phyloP scores from a whole-genome alignment of 164 flowering plant species.

The Aristolochia contorta region DNA sequence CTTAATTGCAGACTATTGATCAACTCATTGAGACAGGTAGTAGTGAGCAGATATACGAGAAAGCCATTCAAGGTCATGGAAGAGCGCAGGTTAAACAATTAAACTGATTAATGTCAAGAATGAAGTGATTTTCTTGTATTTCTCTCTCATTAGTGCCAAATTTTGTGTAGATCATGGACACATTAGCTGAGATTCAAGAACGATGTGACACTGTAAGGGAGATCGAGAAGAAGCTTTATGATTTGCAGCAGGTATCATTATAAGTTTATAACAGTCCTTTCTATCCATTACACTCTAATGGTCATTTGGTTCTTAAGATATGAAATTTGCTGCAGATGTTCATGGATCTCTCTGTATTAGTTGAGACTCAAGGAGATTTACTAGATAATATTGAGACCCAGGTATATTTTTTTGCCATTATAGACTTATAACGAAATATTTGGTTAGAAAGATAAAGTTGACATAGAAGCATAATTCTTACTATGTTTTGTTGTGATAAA shows the following conservation, averaged over 20 bases:
- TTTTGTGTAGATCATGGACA: slow-evolving; percentile 10
- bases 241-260: slow-evolving; percentile 13
- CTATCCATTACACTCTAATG: neutral
- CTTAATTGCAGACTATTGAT: slow-evolving; percentile 66
- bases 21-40: slow-evolving; percentile 73
- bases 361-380: slow-evolving; percentile 12
- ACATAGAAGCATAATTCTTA: too few relatives aligned
- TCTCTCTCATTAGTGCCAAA: neutral
- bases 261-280: neutral
- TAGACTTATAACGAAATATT: too few relatives aligned
- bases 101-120: neutral
- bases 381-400: slow-evolving; percentile 10
- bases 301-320: neutral
- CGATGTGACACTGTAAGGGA: slow-evolving; percentile 10
- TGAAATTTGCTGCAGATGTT: slow-evolving; percentile 2
- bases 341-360: slow-evolving; percentile 11
- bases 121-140: neutral
- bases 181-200: slow-evolving; percentile 13
- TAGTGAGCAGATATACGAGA: slow-evolving; percentile 75
- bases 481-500: too few relatives aligned
- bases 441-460: too few relatives aligned
- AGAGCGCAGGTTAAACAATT: slow-evolving; percentile 49
- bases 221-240: slow-evolving; percentile 10
- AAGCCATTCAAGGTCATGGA: slow-evolving; percentile 77
- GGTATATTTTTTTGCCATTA: slow-evolving; percentile 3